phyloP scores from a whole-genome alignment of 1,139 yeast species.

The Kodamaea ohmeri region DNA sequence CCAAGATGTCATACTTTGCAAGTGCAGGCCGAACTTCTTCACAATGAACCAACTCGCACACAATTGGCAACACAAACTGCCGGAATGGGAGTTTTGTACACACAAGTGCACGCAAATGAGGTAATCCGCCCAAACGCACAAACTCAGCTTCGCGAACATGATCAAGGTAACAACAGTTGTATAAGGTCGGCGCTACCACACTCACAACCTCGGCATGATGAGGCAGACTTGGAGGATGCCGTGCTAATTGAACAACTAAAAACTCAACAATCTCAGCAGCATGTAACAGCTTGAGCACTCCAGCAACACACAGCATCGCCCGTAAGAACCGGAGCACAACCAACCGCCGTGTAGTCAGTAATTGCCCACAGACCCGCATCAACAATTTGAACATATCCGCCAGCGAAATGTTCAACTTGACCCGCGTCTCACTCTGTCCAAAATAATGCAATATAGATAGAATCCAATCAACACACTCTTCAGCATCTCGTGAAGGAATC shows the following conservation, averaged over 20 bases:
- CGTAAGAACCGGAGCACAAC: slow-evolving; percentile 41
- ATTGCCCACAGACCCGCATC: slow-evolving; percentile 33
- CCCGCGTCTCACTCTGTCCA: slow-evolving; percentile 45
- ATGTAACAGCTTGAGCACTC: slow-evolving; percentile 33
- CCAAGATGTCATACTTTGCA: slow-evolving; percentile 40
- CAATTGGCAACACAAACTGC: slow-evolving; percentile 60
- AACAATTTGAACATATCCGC: slow-evolving; percentile 46
- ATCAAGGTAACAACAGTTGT: slow-evolving; percentile 60
- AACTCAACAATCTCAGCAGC: slow-evolving; percentile 45
- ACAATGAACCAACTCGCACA: slow-evolving; percentile 61
- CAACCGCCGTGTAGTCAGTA: slow-evolving; percentile 34
- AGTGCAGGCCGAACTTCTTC: slow-evolving; percentile 40
- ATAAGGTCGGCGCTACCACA: slow-evolving; percentile 43
- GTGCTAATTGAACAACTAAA: slow-evolving; percentile 29
- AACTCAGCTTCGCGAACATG: slow-evolving; percentile 51
- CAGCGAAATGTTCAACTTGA: slow-evolving; percentile 38
- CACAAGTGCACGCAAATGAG: slow-evolving; percentile 47
- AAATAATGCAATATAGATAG: slow-evolving; percentile 41
- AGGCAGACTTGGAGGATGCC: slow-evolving; percentile 26
- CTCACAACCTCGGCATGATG: slow-evolving; percentile 44
- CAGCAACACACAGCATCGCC: slow-evolving; percentile 42
- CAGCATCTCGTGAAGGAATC: slow-evolving; percentile 20
- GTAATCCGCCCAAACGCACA: slow-evolving; percentile 53
- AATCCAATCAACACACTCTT: slow-evolving; percentile 34
- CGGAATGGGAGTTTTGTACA: slow-evolving; percentile 49